phyloP scores from a whole-genome alignment of 192 early-diverging fungal genomes.

The Backusella parvicylindrica region DNA sequence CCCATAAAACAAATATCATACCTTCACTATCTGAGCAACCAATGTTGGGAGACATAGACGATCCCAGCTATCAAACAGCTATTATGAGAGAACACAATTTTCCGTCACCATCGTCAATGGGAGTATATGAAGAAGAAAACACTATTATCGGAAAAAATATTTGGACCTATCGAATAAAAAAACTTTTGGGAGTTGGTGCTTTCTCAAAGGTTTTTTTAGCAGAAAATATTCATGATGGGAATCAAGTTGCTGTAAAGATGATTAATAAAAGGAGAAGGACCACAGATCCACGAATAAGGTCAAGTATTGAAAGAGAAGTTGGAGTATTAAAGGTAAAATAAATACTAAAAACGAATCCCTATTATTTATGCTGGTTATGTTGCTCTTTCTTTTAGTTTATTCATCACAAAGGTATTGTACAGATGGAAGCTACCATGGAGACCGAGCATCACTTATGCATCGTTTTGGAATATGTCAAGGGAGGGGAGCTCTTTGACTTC shows the following conservation, averaged over 20 bases:
- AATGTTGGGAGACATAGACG: slow-evolving; percentile 26
- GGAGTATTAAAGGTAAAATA: slow-evolving; percentile 26
- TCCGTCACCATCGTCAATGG: background rate
- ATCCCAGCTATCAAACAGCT: background rate
- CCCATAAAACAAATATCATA: slow-evolving; percentile 13
- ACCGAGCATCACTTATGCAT: slow-evolving; percentile 59
- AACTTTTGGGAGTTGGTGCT: slow-evolving; percentile 28
- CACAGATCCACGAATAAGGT: slow-evolving; percentile 17
- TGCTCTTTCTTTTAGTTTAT: slow-evolving; percentile 33
- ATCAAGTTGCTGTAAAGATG: slow-evolving; percentile 27
- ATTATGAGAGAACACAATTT: slow-evolving; percentile 14
- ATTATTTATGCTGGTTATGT: background rate
- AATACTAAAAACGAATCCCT: background rate
- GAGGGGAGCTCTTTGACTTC: slow-evolving; percentile 74
- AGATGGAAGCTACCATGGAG: slow-evolving; percentile 57
- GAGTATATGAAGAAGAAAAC: slow-evolving; percentile 9
- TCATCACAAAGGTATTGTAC: slow-evolving; percentile 62
- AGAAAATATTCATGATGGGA: slow-evolving; percentile 11
- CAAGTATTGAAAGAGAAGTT: slow-evolving; percentile 33
- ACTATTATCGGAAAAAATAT: slow-evolving; percentile 21
- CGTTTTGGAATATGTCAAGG: slow-evolving; percentile 64
- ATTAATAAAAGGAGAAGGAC: slow-evolving; percentile 21
- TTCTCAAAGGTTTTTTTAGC: slow-evolving; percentile 35
- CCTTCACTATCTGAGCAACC: slow-evolving; percentile 19
- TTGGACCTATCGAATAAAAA: slow-evolving; percentile 21